Base-by-base conservation (phyloP, 495 filamentous ascomycete species). In the Neurospora sp. region DNA sequence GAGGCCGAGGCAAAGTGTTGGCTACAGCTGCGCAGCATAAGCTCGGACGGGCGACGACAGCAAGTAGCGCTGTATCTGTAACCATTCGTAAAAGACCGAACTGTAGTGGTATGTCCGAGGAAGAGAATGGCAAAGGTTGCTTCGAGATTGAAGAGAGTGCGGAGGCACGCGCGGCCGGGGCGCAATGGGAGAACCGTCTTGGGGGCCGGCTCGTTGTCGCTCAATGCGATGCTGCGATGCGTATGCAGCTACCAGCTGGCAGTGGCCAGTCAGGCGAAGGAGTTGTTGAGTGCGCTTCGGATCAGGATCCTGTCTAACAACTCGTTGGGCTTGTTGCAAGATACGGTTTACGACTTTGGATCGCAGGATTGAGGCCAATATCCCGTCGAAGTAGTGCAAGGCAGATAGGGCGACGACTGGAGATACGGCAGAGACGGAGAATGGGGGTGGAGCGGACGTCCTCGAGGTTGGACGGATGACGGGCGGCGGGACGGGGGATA, bases 71-170 rank as follows among this genome's bases (percentile, higher is more conserved):
- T 35, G 12, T 69, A 31, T 71, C 40, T 48, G 40, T 10, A 38
- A 74, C 68, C 72, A 75, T 75, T 70, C 74, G 73, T 69, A 71
- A 71, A 68, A 48, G 14, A 66, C 27, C 27, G 27, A 66, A 66
- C 7, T 66, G 53, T 6, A 66, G 53, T 35, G 27, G 14, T 66
- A 31, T 66, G 27, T 35, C 53, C 27, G 27, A 18, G 27, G 14
- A 66, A 66, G 31, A 18, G 53, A 31, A 16, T 35, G 16, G 14
- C 11, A 31, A 2, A 61, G 14, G 53, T 61, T 27, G 53, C 53
- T 61, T 61, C 53, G 53, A 61, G 5, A 35, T 61, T 61, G 27
- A 61, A 61, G 11, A 61, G 22, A 35, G 53, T 66, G 53, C 53
- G 53, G 14, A 35, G 53, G 53, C 27, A 66, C 53, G 53, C 14